Evolutionary conservation across 1,284 basidiomycete genomes (phyloP), one percentile per base, ranked within the genome.

Genomic region (Phlebopus sp.): DNA sequence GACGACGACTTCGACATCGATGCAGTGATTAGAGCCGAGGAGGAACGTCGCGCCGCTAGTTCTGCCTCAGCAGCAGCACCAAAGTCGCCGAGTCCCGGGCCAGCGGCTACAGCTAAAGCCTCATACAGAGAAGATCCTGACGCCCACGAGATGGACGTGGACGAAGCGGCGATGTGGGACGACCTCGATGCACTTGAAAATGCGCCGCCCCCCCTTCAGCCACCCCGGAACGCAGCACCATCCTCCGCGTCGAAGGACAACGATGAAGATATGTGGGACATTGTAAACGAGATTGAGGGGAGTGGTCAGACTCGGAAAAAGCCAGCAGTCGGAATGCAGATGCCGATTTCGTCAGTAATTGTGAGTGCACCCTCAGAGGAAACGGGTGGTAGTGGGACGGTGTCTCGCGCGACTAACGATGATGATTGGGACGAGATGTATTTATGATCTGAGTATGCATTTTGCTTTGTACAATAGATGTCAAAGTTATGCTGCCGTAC

Each of bases 181-280:
- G 69, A 69, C 46, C 54, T 78, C 41, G 73, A 72, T 27, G 58
- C 59, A 5, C 52, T 67, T 18, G 58, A 60, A 19, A 56, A 55
- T 32, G 42, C 56, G 37, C 45, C 42, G 17, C 9, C 19, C 14
- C 10, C 40, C 32, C 34, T 55, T 47, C 41, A 59, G 50, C 53
- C 50, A 13, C 44, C 49, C 5, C 41, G 47, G 15, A 44, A 40
- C 18, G 45, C 43, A 0, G 45, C 47, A 5, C 47, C 36, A 9
- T 38, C 44, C 18, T 42, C 39, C 42, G 42, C 38, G 37, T 44
- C 44, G 4, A 45, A 29, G 15, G 75, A 74, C 18, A 74, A 78
- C 15, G 81, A 84, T 44, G 78, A 83, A 37, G 80, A 84, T 5
- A 79, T 88, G 77, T 85, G 84, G 80, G 79, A 84, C 52, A 69